phyloP scores from a whole-genome alignment of 1,284 basidiomycete genomes.

The Sporisorium reilianum region DNA sequence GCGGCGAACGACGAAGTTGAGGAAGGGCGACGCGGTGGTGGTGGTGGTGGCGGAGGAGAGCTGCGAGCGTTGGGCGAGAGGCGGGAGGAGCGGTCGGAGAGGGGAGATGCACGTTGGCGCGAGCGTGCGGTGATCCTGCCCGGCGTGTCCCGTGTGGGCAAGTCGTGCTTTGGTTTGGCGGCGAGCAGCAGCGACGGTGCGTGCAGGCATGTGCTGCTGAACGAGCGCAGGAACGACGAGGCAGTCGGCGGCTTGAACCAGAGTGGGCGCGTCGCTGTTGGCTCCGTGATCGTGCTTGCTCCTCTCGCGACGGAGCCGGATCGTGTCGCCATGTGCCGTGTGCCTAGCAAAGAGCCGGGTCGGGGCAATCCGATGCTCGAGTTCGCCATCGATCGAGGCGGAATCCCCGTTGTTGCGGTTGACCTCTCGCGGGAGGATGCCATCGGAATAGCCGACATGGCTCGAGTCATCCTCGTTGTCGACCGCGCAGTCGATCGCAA shows the following conservation, averaged over 20 bases:
- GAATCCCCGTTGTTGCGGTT: neutral
- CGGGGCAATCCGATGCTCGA: neutral
- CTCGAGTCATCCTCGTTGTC: neutral
- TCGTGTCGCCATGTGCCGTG: neutral
- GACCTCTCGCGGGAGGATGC: too few relatives aligned
- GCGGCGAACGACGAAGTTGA: constrained; percentile 3
- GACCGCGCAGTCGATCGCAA: neutral
- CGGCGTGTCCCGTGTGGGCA: constrained; percentile 13
- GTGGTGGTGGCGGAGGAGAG: neutral
- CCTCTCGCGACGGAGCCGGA: neutral
- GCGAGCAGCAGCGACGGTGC: constrained; percentile 2
- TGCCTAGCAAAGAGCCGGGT: neutral
- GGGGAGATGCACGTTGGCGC: constrained; percentile 7
- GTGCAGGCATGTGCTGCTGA: constrained; percentile 12
- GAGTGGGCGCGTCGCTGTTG: too few relatives aligned
- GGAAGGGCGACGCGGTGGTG: neutral
- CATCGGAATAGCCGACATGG: neutral
- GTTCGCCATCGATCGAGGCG: neutral
- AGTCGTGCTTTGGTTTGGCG: neutral
- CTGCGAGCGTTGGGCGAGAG: neutral
- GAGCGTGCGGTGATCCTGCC: neutral
- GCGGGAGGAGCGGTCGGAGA: constrained; percentile 16
- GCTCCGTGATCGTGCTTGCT: neutral
- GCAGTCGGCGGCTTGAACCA: too few relatives aligned
- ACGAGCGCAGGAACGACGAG: constrained; percentile 17